phyloP scores from a whole-genome alignment of 83 land plant species.

The Larix sibirica region DNA sequence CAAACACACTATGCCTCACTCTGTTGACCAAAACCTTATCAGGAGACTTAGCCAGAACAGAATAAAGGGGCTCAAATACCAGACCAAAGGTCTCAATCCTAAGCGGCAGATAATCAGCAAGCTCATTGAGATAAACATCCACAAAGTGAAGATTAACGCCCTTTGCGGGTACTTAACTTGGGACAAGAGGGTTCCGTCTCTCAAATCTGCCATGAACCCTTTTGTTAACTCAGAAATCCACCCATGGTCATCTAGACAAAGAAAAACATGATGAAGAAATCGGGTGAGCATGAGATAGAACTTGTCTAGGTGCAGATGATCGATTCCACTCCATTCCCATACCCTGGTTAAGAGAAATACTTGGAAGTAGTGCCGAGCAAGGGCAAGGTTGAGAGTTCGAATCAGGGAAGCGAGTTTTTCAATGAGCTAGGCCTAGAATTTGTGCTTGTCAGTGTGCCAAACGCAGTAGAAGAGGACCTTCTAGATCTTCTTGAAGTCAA shows the following conservation, averaged over 20 bases:
- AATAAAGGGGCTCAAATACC: constrained; percentile 54
- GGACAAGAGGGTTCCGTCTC: constrained; percentile 40
- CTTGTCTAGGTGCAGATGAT: constrained; percentile 77
- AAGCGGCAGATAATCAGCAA: constrained; percentile 55
- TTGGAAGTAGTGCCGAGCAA: constrained; percentile 47
- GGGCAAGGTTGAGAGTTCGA: constrained; percentile 27
- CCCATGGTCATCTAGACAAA: constrained; percentile 26
- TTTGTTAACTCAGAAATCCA: constrained; percentile 51
- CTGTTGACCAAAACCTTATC: constrained; percentile 78
- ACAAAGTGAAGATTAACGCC: constrained; percentile 75
- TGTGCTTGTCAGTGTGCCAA: constrained; percentile 92
- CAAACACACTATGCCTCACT: constrained; percentile 63
- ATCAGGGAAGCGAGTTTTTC: constrained; percentile 60
- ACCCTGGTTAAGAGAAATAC: constrained; percentile 63
- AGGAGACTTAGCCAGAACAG: constrained; percentile 30
- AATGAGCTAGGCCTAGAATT: constrained; percentile 61
- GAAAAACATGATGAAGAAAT: constrained; percentile 48
- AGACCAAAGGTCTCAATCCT: constrained; percentile 28
- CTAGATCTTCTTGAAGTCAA: constrained; percentile 83
- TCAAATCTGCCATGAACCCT: constrained; percentile 42
- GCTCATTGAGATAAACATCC: constrained; percentile 60
- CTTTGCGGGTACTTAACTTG: constrained; percentile 45
- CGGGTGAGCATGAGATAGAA: constrained; percentile 74
- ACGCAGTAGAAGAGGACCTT: constrained; percentile 93
- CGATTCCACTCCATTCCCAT: constrained; percentile 95